These are phyloP conservation scores for Plasmodium billcollinsi DNA, from an alignment of 169 alveolate species.

Conservation along the genomic window DNA sequence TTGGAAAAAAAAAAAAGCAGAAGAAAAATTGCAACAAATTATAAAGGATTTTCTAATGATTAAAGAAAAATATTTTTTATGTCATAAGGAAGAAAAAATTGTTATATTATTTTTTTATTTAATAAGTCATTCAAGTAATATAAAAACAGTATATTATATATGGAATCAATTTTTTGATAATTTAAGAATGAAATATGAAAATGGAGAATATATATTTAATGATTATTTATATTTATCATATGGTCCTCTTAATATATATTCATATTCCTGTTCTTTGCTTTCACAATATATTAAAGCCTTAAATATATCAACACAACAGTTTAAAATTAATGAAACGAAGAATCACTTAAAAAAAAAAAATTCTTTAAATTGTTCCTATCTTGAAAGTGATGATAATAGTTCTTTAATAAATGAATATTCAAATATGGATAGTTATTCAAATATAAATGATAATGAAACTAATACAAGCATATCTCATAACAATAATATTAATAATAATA, in stretches of 20 bases:
- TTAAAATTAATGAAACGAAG: slow-evolving; percentile 54
- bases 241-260: slow-evolving; percentile 59
- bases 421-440: background rate
- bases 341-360: slow-evolving; percentile 21
- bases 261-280: slow-evolving; percentile 55
- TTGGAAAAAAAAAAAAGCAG: background rate
- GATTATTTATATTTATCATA: slow-evolving; percentile 48
- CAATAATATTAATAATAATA: background rate
- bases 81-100: slow-evolving; percentile 65
- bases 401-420: slow-evolving; percentile 6
- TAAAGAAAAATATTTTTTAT: slow-evolving; percentile 55
- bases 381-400: slow-evolving; percentile 14
- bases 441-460: slow-evolving; percentile 11
- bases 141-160: slow-evolving; percentile 62
- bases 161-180: slow-evolving; percentile 70
- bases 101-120: slow-evolving; percentile 43
- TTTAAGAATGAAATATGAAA: slow-evolving; percentile 59
- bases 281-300: slow-evolving; percentile 67
- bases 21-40: slow-evolving; percentile 25
- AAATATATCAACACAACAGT: slow-evolving; percentile 69
- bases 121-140: slow-evolving; percentile 64
- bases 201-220: slow-evolving; percentile 52
- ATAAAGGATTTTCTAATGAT: slow-evolving; percentile 41
- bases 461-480: background rate
- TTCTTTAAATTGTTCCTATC: slow-evolving; percentile 14